Percentiles rank a stretch among this genome's conserved stretches.
These are phyloP conservation scores for Picocystis sp. DNA, from an alignment of 163 green algal genomes.

Conservation along the genomic window DNA sequence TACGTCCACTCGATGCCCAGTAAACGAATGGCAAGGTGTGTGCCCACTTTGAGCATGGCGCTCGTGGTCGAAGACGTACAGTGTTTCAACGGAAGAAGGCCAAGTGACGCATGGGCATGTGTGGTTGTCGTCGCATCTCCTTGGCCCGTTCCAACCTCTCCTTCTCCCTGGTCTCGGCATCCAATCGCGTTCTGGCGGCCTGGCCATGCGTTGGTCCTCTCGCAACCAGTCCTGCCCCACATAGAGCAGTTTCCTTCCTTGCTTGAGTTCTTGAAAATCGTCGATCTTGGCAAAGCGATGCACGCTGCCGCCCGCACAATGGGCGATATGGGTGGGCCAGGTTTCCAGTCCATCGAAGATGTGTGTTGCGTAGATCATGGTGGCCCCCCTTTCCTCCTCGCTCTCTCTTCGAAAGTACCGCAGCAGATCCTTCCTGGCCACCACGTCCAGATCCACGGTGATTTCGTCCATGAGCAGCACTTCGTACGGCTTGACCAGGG, in stretches of 20 bases:
- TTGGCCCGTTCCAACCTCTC: too few species aligned
- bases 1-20: too few species aligned
- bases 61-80: too few species aligned
- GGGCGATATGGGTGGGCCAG: conserved; percentile 74
- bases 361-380: conserved; percentile 79
- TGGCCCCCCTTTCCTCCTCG: conserved; percentile 31
- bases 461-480: conserved; percentile 42
- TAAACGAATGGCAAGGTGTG: too few species aligned
- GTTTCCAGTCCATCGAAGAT: conserved; percentile 85
- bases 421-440: conserved; percentile 9
- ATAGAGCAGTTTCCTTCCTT: conserved; percentile 1
- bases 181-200: too few species aligned
- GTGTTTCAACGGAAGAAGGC: too few species aligned
- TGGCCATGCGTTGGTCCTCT: too few species aligned
- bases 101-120: too few species aligned
- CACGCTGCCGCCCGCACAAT: conserved; percentile 38
- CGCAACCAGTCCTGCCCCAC: conserved; percentile 6
- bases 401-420: conserved; percentile 27
- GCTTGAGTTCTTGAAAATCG: conserved; percentile 1
- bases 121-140: too few species aligned
- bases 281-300: conserved; percentile 14
- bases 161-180: too few species aligned
- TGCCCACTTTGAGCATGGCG: too few species aligned
- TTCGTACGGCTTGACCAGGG: conserved; percentile 60
- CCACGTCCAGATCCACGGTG: conserved; percentile 65